Conservation (phyloP, 2,329 filamentous ascomycete genomes). For the Trichoderma asperellum region DNA sequence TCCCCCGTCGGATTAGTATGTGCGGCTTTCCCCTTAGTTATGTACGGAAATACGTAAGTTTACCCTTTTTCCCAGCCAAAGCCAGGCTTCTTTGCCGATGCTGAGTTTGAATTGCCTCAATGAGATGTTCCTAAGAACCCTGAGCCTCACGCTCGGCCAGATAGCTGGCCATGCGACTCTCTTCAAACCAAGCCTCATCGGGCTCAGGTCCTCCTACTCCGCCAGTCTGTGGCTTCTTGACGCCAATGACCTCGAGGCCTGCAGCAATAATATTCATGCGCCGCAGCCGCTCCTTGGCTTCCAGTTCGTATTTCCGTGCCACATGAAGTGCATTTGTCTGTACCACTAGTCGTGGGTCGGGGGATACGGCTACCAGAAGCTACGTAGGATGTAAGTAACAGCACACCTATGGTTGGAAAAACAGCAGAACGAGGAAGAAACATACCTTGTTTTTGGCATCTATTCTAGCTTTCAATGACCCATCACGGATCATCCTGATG, state of each 20-base stretch:
- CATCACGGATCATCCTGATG: constrained; percentile 73
- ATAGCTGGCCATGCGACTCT: constrained; percentile 29
- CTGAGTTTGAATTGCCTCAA: background rate
- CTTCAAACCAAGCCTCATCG: constrained; percentile 45
- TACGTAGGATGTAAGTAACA: constrained; percentile 38
- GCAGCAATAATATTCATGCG: constrained; percentile 76
- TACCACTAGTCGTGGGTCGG: constrained; percentile 68
- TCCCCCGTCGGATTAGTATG: background rate
- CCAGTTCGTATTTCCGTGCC: constrained; percentile 72
- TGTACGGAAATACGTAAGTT: background rate
- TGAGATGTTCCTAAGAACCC: background rate
- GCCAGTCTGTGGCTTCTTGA: constrained; percentile 32
- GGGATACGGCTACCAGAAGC: constrained; percentile 73
- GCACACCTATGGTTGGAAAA: background rate
- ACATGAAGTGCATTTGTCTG: constrained; percentile 71
- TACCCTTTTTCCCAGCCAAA: background rate
- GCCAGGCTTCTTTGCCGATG: background rate
- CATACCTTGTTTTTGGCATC: constrained; percentile 77
- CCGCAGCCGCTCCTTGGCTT: constrained; percentile 75
- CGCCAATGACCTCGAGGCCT: constrained; percentile 66
- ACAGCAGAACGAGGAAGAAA: background rate
- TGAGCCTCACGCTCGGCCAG: constrained; percentile 21
- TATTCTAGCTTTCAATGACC: constrained; percentile 75
- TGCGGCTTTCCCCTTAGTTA: background rate
- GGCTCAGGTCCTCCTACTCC: constrained; percentile 29